Evolutionary conservation across 176 grass and related monocot species (phyloP), one percentile per base, ranked within the genome.

Genomic region (Panicum miliaceum): DNA sequence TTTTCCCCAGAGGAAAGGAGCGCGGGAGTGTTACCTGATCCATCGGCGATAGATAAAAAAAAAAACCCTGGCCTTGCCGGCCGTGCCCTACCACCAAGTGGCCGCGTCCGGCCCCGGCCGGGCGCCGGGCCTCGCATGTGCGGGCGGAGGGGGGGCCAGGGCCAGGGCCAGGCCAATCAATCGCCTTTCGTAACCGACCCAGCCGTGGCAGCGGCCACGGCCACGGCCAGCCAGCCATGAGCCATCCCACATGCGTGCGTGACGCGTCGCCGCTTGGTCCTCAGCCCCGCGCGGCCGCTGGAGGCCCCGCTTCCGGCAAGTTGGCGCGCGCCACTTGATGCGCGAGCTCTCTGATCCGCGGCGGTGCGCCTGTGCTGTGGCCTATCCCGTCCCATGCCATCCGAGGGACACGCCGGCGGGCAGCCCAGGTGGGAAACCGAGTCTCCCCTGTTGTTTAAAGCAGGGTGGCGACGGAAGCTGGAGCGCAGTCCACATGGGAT

Each of bases 201-300:
- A 79, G 66, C 58, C 73, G 85, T 59, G 20, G 73, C 53, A 41
- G 64, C 73, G 23, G 23, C 36, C 54, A 57, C 50, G 16, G 50
- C 15, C 50, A 18, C 41, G 9, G 14, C 15, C 36, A 23, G 18
- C 9, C 29, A 15, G 79, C 64, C 80, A 29, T 4, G 12, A 20
- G 85, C 72, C 79, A 40, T 77, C 62, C 42, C 86, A 77, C 80
- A 83, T 88, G 69, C 40, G n/a, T 88, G 69, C 40, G n/a, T 71
- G 86, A 36, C 54, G 67, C 53, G 54, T 78, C 80, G 71, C 35
- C 29, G 26, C 50, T 25, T 71, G 1, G 25, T 79, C 60, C 76
- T 68, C 78, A 26, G 40, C 57, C 34, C 35, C 7, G 5, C 59
- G 46, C 7, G 50, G 34, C 27, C 32, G 42, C 32, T 68, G 64